phyloP scores from a whole-genome alignment of 2,329 filamentous ascomycete genomes.

The Thielaviopsis cerberus region DNA sequence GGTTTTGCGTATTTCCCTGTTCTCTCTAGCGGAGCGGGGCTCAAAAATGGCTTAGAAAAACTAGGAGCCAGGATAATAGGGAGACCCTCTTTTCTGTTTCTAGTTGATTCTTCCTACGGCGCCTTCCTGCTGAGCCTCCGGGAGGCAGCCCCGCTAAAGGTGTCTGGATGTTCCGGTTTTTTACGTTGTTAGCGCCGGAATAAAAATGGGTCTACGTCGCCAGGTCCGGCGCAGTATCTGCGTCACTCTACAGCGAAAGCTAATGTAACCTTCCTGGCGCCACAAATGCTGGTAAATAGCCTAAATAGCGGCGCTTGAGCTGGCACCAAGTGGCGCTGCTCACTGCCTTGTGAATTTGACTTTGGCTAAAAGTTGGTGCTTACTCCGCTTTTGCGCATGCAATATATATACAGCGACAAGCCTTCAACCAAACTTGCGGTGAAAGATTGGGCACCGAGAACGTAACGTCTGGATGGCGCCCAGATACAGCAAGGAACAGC shows the following conservation, averaged over 20 bases:
- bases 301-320: not conserved
- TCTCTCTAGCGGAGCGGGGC: not conserved
- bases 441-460: conserved; percentile 4
- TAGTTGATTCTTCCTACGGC: not conserved
- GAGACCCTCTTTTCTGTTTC: not conserved
- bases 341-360: too few relatives aligned
- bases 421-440: not conserved
- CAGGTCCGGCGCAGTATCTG: not conserved
- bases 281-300: not conserved
- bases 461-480: not conserved
- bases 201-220: not conserved
- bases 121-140: not conserved
- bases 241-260: not conserved
- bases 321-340: too few relatives aligned
- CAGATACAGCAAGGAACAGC: not conserved
- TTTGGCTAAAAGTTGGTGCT: too few relatives aligned
- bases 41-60: too few relatives aligned
- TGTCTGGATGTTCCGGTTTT: not conserved
- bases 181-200: not conserved
- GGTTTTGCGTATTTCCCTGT: not conserved
- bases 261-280: not conserved
- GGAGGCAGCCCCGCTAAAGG: not conserved
- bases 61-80: not conserved
- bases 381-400: not conserved
- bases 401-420: not conserved